Evolutionary conservation across 371 early-diverging fungal species (phyloP).

Genomic region (Rhizopus arrhizus): DNA sequence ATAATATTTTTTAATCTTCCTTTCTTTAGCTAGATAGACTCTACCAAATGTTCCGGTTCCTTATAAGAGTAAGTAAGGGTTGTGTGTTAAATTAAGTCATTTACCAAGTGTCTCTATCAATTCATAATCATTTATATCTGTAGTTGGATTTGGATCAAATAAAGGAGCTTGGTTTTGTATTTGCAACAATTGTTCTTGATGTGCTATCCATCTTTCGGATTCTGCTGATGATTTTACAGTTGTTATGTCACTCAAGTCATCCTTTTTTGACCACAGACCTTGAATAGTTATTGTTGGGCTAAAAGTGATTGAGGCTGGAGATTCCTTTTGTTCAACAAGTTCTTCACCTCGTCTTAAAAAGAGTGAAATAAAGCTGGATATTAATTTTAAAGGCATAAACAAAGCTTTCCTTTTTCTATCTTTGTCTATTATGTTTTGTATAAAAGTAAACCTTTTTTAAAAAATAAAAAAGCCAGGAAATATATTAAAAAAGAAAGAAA

Average conservation of each 20-base stretch:
- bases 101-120: conserved; percentile 71
- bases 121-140: conserved; percentile 55
- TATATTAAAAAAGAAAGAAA: too few species aligned
- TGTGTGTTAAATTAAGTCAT: conserved; percentile 6
- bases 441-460: neutral
- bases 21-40: conserved; percentile 81
- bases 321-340: conserved; percentile 13
- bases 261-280: conserved; percentile 29
- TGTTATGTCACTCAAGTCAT: conserved; percentile 26
- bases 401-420: neutral
- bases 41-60: conserved; percentile 97
- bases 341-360: conserved; percentile 29
- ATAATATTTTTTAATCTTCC: conserved; percentile 64
- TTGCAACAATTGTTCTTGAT: conserved; percentile 34
- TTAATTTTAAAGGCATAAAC: conserved; percentile 38
- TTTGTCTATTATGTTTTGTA: neutral
- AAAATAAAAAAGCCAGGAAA: neutral
- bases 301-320: conserved; percentile 31
- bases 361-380: conserved; percentile 34
- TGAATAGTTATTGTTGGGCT: conserved; percentile 41
- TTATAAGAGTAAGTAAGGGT: conserved; percentile 22
- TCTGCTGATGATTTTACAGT: conserved; percentile 14
- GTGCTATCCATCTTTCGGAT: conserved; percentile 23
- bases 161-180: conserved; percentile 43
- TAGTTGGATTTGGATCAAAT: conserved; percentile 32